Base-by-base conservation (phyloP, 148 eudicot species). In the Polygonum maritimum region DNA sequence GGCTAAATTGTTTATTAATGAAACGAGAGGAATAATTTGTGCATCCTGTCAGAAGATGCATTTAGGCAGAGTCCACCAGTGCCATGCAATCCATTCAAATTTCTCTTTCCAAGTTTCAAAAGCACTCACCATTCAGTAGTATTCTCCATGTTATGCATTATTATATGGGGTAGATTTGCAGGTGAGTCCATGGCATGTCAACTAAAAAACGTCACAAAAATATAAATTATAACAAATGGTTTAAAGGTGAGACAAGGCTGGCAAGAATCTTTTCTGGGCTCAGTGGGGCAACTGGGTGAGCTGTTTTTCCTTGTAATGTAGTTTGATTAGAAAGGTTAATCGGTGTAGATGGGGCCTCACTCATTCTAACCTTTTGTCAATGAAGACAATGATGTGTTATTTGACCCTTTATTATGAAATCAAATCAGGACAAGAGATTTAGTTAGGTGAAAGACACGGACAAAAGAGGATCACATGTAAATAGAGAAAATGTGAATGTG, bases 381-480 rank as follows among this genome's bases (percentile, higher is more conserved):
- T 70, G 73, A 39, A 41, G 75, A 72, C 75, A 44, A 72, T 21
- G 52, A 19, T 44, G 49, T 3, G 12, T 72, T 19, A 35, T 5
- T 65, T 65, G 71, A 65, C 71, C 67, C 15, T 65, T 65, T 65
- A 35, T 14, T 15, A 5, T 0, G 6, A 36, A 36, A 48, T 67
- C 74, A 15, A 19, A 48, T 67, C 74, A 67, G 74, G 62, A 77
- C 74, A 49, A 77, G 15, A 12, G 36, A 48, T 16, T 77, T 40
- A 19, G 78, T 69, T 62, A 13, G 45, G 55, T 72, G 48, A 5
- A 41, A 70, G 57, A 81, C 76, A 73, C 69, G 81, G 88, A 85
- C 88, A 83, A 85, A 83, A 81, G 62, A 75, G 65, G 79, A 65
- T 85, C 88, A 85, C 86, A 85, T 85, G 86, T 40, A 47, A 36